Conservation (phyloP, 169 alveolate species). For the Plasmodium coatneyi region DNA sequence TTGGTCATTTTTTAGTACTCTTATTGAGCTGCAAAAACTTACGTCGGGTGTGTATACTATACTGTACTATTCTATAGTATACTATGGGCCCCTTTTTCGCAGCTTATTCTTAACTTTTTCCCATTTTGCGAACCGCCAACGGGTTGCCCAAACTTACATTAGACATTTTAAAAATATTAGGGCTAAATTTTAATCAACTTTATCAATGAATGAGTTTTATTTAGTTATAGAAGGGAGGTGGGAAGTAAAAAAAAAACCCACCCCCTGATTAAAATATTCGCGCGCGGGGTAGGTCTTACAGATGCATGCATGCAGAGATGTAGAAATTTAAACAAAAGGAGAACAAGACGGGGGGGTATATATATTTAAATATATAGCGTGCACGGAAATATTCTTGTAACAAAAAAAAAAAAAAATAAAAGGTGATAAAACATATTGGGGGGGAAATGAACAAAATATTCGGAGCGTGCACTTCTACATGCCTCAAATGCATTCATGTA, state of each 20-base stretch:
- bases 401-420: background rate
- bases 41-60: background rate
- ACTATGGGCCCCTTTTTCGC: background rate
- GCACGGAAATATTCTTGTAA: background rate
- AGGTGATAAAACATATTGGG: background rate
- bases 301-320: background rate
- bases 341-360: background rate
- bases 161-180: too few relatives aligned
- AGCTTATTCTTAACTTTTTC: background rate
- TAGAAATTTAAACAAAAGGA: background rate
- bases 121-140: background rate
- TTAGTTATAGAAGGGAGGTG: background rate
- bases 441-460: background rate
- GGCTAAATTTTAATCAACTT: background rate
- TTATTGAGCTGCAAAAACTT: background rate
- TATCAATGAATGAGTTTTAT: background rate
- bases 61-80: too few relatives aligned
- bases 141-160: background rate
- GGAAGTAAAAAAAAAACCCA: background rate
- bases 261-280: background rate
- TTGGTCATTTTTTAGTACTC: background rate
- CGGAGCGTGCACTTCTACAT: background rate
- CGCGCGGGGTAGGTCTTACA: background rate
- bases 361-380: background rate
- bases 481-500: background rate